phyloP scores from a whole-genome alignment of 1,284 basidiomycete species.

The Marasmius oreades region DNA sequence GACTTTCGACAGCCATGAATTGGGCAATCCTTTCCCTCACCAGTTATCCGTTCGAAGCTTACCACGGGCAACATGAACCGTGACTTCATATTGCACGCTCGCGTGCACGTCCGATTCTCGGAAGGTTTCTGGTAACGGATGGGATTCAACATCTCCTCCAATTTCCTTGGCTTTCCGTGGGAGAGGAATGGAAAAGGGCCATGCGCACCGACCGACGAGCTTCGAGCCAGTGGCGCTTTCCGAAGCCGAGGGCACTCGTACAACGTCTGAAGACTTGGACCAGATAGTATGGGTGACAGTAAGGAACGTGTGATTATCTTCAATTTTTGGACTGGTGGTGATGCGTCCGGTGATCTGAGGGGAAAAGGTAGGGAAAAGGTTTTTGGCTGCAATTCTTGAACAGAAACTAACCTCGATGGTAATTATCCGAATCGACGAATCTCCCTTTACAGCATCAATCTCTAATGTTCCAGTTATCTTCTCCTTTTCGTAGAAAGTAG shows the following conservation, averaged over 20 bases:
- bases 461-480: conserved; percentile 41
- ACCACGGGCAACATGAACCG: conserved; percentile 38
- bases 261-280: conserved; percentile 37
- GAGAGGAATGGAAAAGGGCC: conserved; percentile 42
- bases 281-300: conserved; percentile 38
- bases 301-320: conserved; percentile 40
- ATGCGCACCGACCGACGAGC: conserved; percentile 37
- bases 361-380: not conserved
- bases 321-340: conserved; percentile 38
- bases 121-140: conserved; percentile 44
- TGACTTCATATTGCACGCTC: conserved; percentile 45
- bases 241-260: conserved; percentile 35
- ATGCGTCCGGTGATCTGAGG: conserved; percentile 42
- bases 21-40: conserved; percentile 24
- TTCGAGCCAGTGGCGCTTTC: conserved; percentile 34
- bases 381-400: not conserved
- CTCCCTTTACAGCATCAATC: conserved; percentile 40
- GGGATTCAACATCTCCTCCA: conserved; percentile 29
- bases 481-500: conserved; percentile 48
- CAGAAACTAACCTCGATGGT: conserved; percentile 31
- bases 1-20: not conserved
- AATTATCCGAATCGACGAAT: conserved; percentile 41
- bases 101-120: conserved; percentile 40
- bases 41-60: conserved; percentile 42
- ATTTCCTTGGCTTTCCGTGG: conserved; percentile 32